Conservation (phyloP, 495 filamentous ascomycete species). For the Talaromyces thailandensis region DNA sequence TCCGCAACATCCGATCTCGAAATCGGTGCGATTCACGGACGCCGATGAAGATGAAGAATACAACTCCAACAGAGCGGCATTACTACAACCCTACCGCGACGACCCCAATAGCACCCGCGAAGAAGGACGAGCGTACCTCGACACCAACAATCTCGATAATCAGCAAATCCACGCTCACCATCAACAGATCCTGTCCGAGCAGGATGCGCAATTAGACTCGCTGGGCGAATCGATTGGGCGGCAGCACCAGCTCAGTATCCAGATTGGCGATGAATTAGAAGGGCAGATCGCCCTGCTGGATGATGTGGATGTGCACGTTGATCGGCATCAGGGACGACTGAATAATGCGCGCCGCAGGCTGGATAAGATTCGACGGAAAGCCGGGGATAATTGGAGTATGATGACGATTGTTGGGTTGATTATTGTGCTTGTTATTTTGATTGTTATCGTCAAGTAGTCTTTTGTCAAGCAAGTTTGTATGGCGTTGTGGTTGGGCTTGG, state of each 20-base stretch:
- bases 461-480: slow-evolving; percentile 3
- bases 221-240: slow-evolving; percentile 81
- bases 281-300: slow-evolving; percentile 81
- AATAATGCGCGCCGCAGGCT: slow-evolving; percentile 64
- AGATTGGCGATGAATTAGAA: slow-evolving; percentile 94
- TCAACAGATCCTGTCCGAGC: slow-evolving; percentile 64
- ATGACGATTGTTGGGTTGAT: slow-evolving; percentile 69
- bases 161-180: slow-evolving; percentile 85
- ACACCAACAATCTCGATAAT: slow-evolving; percentile 64
- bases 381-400: slow-evolving; percentile 72
- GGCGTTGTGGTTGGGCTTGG: slow-evolving; percentile 5
- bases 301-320: slow-evolving; percentile 74
- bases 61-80: slow-evolving; percentile 43
- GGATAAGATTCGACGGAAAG: slow-evolving; percentile 58
- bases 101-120: slow-evolving; percentile 41
- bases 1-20: slow-evolving; percentile 44
- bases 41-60: slow-evolving; percentile 43
- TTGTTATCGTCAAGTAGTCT: slow-evolving; percentile 63
- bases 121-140: slow-evolving; percentile 30
- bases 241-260: slow-evolving; percentile 86
- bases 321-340: slow-evolving; percentile 69
- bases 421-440: slow-evolving; percentile 66
- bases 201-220: slow-evolving; percentile 86
- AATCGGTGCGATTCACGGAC: slow-evolving; percentile 90
- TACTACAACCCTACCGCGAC: slow-evolving; percentile 60